A percentile compares a stretch with the other conserved stretches of the same genome.
Conservation (phyloP, 331 rosid species). For the Erythrophleum ivorense region DNA sequence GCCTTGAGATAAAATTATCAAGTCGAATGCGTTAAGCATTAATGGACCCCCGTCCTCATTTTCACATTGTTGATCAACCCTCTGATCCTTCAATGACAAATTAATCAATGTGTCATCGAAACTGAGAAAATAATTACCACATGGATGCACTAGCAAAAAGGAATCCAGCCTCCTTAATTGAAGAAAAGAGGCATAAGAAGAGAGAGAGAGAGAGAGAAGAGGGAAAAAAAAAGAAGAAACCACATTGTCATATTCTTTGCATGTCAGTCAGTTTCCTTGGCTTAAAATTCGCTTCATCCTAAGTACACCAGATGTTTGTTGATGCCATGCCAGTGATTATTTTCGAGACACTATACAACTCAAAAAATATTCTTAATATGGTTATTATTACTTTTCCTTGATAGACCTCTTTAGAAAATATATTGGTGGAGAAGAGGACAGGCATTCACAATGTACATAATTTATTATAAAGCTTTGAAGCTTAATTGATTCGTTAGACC, state of each 20-base stretch:
- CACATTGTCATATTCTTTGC: background rate
- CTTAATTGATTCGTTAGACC: constrained; percentile 17
- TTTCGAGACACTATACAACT: background rate
- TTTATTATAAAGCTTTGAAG: constrained; percentile 9
- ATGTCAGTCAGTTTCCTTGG: constrained; percentile 13
- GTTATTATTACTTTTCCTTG: constrained; percentile 24
- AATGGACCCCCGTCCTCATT: constrained; percentile 72
- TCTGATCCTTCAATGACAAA: constrained; percentile 61
- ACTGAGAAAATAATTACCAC: constrained; percentile 27
- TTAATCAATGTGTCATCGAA: constrained; percentile 36
- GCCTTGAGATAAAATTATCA: constrained; percentile 88
- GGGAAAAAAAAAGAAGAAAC: background rate
- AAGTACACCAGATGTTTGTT: constrained; percentile 7
- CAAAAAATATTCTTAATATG: constrained; percentile 14
- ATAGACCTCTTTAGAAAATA: background rate
- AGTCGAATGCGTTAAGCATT: constrained; percentile 79
- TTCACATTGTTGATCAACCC: constrained; percentile 52
- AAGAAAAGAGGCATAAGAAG: constrained; percentile 3
- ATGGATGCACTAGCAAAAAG: constrained; percentile 7
- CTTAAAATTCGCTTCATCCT: background rate
- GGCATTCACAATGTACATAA: background rate
- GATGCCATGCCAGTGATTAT: constrained; percentile 2
- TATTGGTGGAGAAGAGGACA: background rate
- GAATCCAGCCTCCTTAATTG: constrained; percentile 13
- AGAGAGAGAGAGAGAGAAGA: too few relatives aligned